Evolutionary conservation across 2,329 filamentous ascomycete species (phyloP).

Genomic region (Fusarium liriodendri): DNA sequence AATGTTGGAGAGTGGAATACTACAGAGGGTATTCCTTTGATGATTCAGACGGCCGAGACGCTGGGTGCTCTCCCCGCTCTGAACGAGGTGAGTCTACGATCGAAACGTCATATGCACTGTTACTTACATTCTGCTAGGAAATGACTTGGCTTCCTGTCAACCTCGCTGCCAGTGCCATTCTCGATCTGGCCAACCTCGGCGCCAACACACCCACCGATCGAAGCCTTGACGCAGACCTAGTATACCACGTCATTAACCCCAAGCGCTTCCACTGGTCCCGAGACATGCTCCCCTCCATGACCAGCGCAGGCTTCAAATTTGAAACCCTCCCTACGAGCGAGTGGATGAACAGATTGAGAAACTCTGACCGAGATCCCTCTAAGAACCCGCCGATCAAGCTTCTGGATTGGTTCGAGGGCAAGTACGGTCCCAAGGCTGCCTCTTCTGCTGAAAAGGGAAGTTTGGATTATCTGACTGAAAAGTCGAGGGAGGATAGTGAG

Average conservation of each 20-base stretch:
- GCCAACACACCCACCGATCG: neutral
- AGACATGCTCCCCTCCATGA: constrained; percentile 62
- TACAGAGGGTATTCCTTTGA: constrained; percentile 64
- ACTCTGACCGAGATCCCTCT: constrained; percentile 56
- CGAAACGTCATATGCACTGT: too few species aligned
- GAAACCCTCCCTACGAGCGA: constrained; percentile 55
- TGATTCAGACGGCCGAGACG: constrained; percentile 60
- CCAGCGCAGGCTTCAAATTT: constrained; percentile 57
- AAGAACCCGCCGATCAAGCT: constrained; percentile 65
- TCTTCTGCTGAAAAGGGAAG: constrained; percentile 18
- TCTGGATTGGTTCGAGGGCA: constrained; percentile 60
- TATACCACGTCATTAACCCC: constrained; percentile 39
- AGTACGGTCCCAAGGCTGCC: constrained; percentile 36
- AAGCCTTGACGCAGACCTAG: constrained; percentile 16
- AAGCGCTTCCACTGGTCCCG: constrained; percentile 59
- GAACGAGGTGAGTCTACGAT: constrained; percentile 46
- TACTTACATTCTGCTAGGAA: constrained; percentile 19
- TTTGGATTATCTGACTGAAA: constrained; percentile 26
- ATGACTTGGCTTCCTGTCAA: constrained; percentile 40
- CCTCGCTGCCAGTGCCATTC: constrained; percentile 22
- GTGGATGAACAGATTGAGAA: constrained; percentile 58
- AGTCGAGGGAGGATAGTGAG: constrained; percentile 29
- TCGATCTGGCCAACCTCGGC: constrained; percentile 25
- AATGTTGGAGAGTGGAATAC: constrained; percentile 61
- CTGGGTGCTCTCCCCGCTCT: constrained; percentile 60